A percentile compares a stretch with the other conserved stretches of the same genome.
phyloP scores from a whole-genome alignment of 2,329 filamentous ascomycete genomes.

The Podosphaera xanthii region DNA sequence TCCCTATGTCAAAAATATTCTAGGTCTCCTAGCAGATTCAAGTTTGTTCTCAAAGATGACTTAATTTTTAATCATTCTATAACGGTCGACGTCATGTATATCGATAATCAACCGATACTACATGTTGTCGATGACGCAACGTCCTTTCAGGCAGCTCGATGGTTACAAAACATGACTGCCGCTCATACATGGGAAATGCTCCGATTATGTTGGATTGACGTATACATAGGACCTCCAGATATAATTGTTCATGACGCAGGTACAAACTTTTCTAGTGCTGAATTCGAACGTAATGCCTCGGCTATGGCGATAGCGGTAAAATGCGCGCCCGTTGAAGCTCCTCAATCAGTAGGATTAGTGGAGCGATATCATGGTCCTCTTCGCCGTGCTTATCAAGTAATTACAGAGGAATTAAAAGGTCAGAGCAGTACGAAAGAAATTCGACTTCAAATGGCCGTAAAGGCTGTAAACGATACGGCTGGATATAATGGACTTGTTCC shows the following conservation, averaged over 20 bases:
- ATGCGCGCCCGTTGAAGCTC: slow-evolving; percentile 1
- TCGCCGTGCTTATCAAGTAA: background rate
- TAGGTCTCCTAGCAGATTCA: background rate
- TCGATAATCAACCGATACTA: slow-evolving; percentile 1
- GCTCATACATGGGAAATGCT: slow-evolving; percentile 1
- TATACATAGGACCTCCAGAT: background rate
- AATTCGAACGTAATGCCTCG: background rate
- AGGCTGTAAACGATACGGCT: background rate
- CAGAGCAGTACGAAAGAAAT: background rate
- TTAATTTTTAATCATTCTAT: slow-evolving; percentile 2
- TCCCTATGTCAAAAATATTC: background rate
- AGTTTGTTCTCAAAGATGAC: background rate
- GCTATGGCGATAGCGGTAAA: background rate
- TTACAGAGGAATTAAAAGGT: background rate
- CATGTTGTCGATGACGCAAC: slow-evolving; percentile 1
- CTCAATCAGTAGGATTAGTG: background rate
- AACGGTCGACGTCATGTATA: background rate
- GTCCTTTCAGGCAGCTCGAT: slow-evolving; percentile 1
- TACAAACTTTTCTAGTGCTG: slow-evolving; percentile 2
- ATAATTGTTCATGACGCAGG: background rate
- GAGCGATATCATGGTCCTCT: slow-evolving; percentile 1
- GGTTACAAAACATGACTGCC: background rate
- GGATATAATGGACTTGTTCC: background rate
- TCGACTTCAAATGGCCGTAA: slow-evolving; percentile 1
- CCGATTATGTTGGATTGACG: slow-evolving; percentile 2